These are phyloP conservation scores for Naganishia onofrii DNA, from an alignment of 768 basidiomycete species.

Conservation along the genomic window DNA sequence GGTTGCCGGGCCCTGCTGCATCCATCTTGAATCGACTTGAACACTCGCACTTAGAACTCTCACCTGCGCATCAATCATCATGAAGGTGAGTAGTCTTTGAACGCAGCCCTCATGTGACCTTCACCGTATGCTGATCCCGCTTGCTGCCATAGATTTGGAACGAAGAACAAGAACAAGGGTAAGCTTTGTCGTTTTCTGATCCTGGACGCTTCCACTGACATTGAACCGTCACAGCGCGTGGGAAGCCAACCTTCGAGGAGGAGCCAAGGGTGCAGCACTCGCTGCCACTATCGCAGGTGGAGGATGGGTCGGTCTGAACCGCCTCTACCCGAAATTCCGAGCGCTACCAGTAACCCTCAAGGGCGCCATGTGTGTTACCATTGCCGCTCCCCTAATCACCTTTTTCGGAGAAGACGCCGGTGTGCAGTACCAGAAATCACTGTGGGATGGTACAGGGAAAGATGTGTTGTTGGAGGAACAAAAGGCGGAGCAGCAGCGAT, in stretches of 20 bases:
- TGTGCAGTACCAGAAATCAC: constrained; percentile 42
- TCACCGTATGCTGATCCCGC: neutral
- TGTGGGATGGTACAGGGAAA: constrained; percentile 46
- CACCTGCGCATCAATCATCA: neutral
- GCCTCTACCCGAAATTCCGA: constrained; percentile 36
- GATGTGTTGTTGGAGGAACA: constrained; percentile 37
- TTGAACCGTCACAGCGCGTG: constrained; percentile 22
- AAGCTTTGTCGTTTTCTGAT: neutral
- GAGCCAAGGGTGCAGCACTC: constrained; percentile 39
- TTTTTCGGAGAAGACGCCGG: constrained; percentile 48
- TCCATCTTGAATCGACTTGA: neutral
- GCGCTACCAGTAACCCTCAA: constrained; percentile 43
- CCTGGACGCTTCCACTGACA: constrained; percentile 1
- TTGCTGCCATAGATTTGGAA: constrained; percentile 3
- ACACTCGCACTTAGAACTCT: neutral
- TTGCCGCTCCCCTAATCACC: constrained; percentile 42
- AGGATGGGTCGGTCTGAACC: constrained; percentile 35
- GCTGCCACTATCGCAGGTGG: constrained; percentile 38
- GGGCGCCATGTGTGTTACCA: constrained; percentile 42
- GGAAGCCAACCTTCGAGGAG: constrained; percentile 42
- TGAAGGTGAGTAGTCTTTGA: constrained; percentile 2
- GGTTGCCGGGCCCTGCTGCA: neutral
- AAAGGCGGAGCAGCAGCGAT: constrained; percentile 36
- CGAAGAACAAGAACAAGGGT: constrained; percentile 23
- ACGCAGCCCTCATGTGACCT: neutral